Evolutionary conservation across 1,139 yeast genomes (phyloP).

Genomic region (Nakaseomyces glabratus): DNA sequence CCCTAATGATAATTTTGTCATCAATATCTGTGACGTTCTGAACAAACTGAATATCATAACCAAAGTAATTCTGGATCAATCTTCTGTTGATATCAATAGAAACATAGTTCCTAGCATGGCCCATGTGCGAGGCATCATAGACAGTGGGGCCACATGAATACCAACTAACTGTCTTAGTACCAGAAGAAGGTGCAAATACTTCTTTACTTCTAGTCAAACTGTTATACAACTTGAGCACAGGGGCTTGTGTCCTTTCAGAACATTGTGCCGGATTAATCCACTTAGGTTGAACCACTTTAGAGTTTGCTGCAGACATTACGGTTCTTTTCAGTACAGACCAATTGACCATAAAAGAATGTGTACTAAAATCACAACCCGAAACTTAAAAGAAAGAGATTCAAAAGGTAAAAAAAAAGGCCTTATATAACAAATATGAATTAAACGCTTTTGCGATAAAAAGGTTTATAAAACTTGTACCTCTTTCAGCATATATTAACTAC

Average conservation of each 20-base stretch:
- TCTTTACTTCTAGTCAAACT: slow-evolving; percentile 76
- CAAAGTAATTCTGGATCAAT: slow-evolving; percentile 79
- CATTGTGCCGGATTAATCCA: slow-evolving; percentile 9
- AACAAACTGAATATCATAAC: slow-evolving; percentile 75
- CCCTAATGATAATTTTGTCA: slow-evolving; percentile 90
- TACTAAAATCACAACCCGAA: no score
- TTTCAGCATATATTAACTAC: no score
- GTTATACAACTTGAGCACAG: slow-evolving; percentile 51
- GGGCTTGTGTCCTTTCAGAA: slow-evolving; percentile 22
- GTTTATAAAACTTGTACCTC: no score
- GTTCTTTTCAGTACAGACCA: no score
- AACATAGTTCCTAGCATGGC: slow-evolving; percentile 98
- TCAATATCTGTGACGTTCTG: slow-evolving; percentile 98
- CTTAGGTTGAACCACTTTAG: slow-evolving; percentile 38
- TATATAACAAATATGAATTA: no score
- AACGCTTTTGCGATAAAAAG: no score
- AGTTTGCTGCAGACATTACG: slow-evolving; percentile 28
- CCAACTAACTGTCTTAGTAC: slow-evolving; percentile 67
- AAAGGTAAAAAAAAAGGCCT: no score
- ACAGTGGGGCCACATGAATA: slow-evolving; percentile 99
- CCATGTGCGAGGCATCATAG: slow-evolving; percentile 96
- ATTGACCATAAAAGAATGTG: no score
- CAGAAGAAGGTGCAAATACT: slow-evolving; percentile 55
- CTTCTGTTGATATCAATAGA: slow-evolving; percentile 89
- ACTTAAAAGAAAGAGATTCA: no score